phyloP scores from a whole-genome alignment of 1,284 basidiomycete species.

The Puccinia hordei region DNA sequence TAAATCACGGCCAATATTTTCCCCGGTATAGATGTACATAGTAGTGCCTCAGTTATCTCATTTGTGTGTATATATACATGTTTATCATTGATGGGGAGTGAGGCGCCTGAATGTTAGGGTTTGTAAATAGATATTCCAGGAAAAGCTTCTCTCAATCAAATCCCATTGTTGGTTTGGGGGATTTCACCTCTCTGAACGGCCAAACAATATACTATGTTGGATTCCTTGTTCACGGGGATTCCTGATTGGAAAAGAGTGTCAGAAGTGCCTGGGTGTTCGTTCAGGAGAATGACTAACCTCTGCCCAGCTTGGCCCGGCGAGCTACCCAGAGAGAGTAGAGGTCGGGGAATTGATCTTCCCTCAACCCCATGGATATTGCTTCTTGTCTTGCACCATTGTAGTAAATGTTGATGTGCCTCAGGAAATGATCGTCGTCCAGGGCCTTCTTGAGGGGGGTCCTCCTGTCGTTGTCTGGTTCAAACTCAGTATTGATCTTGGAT shows the following conservation, averaged over 20 bases:
- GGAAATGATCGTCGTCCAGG: not conserved
- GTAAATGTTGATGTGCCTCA: not conserved
- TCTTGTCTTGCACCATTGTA: not conserved
- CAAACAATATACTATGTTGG: not conserved
- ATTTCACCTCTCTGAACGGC: not conserved
- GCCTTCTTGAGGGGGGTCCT: slow-evolving; percentile 18
- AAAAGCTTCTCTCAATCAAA: not conserved
- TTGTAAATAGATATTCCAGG: not conserved
- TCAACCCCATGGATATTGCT: not conserved
- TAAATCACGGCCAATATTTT: not conserved
- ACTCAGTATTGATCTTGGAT: not conserved
- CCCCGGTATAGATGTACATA: not conserved
- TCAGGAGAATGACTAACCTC: slow-evolving; percentile 5
- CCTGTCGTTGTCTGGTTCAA: not conserved
- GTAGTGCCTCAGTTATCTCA: not conserved
- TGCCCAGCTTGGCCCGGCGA: not conserved
- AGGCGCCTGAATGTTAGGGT: not conserved
- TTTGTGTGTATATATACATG: not conserved
- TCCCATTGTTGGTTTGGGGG: not conserved
- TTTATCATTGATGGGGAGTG: not conserved
- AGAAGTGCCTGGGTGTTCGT: not conserved
- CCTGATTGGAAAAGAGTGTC: not conserved
- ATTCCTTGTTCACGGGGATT: not conserved
- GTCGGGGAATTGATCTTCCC: not conserved
- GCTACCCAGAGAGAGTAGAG: not conserved